Evolutionary conservation across 495 filamentous ascomycete genomes (phyloP).

Genomic region (Penicillium nucicola): DNA sequence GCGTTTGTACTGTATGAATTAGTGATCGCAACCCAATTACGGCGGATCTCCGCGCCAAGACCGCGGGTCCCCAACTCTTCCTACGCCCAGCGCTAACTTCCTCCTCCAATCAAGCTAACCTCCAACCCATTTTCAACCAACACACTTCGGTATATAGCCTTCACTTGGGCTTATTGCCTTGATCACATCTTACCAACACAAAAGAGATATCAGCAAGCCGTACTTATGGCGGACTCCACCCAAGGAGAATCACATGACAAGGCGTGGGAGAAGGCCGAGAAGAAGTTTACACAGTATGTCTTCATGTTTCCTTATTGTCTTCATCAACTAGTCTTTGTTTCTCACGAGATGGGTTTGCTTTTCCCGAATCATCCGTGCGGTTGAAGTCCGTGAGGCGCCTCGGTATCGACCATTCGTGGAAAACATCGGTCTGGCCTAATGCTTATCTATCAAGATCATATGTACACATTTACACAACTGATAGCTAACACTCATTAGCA

Average conservation of each 20-base stretch:
- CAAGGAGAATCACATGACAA: constrained; percentile 23
- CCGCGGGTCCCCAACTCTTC: constrained; percentile 21
- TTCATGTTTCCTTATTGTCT: background rate
- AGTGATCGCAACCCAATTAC: background rate
- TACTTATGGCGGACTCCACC: constrained; percentile 13
- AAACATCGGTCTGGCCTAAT: too few relatives aligned
- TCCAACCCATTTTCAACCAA: background rate
- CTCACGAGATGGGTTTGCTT: background rate
- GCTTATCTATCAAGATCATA: too few relatives aligned
- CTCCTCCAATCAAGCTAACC: constrained; percentile 19
- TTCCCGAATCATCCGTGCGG: background rate
- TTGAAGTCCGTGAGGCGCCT: background rate
- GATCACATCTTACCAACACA: background rate
- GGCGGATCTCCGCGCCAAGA: constrained; percentile 32
- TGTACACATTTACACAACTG: background rate
- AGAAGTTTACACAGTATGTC: constrained; percentile 41
- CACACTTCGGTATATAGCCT: background rate
- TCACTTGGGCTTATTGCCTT: background rate
- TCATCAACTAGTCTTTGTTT: background rate
- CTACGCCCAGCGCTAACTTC: constrained; percentile 14
- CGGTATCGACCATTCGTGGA: background rate
- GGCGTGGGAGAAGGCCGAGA: constrained; percentile 37
- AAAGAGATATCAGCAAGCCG: background rate
- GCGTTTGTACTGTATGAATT: too few relatives aligned
- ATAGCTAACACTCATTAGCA: constrained; percentile 50